Evolutionary conservation across 495 filamentous ascomycete genomes (phyloP).

Genomic region (Podospora pseudoanserina): DNA sequence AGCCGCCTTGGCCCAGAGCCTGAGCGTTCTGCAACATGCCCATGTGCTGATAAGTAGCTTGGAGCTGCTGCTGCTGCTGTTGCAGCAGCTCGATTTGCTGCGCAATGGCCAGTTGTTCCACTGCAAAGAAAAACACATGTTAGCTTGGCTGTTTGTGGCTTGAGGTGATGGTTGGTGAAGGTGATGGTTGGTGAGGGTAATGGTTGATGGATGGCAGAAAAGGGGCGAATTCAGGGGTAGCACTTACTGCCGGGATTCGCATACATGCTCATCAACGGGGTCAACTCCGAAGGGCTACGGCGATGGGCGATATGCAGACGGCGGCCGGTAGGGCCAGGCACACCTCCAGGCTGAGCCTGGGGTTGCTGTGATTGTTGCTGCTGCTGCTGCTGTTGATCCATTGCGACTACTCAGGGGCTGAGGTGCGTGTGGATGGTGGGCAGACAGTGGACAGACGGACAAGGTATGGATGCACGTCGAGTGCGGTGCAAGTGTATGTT

Average conservation of each 20-base stretch:
- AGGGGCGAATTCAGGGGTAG: conserved; percentile 7
- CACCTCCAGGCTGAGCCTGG: conserved; percentile 56
- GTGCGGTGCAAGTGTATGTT: conserved; percentile 38
- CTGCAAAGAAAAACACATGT: conserved; percentile 42
- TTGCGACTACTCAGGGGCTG: conserved; percentile 39
- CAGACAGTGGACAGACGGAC: conserved; percentile 12
- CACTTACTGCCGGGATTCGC: conserved; percentile 52
- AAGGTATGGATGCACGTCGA: conserved; percentile 43
- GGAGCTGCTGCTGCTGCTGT: conserved; percentile 97
- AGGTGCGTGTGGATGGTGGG: conserved; percentile 10
- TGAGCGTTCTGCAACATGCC: conserved; percentile 85
- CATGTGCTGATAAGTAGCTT: conserved; percentile 94
- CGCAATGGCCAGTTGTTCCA: conserved; percentile 98
- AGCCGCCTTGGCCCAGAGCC: conserved; percentile 62
- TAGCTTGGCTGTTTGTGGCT: conserved; percentile 21
- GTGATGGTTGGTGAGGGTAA: too few relatives aligned
- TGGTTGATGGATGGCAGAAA: background rate
- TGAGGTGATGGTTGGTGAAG: background rate
- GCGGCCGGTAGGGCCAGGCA: conserved; percentile 79
- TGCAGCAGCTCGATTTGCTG: conserved; percentile 98
- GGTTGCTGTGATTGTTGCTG: conserved; percentile 45
- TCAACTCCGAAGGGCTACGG: conserved; percentile 95
- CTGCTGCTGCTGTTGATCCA: conserved; percentile 71
- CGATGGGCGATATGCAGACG: conserved; percentile 96
- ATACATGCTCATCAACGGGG: conserved; percentile 95